Evolutionary conservation across 2,329 filamentous ascomycete species (phyloP), one percentile per base, ranked within the genome.

Genomic region (Scedosporium boydii): DNA sequence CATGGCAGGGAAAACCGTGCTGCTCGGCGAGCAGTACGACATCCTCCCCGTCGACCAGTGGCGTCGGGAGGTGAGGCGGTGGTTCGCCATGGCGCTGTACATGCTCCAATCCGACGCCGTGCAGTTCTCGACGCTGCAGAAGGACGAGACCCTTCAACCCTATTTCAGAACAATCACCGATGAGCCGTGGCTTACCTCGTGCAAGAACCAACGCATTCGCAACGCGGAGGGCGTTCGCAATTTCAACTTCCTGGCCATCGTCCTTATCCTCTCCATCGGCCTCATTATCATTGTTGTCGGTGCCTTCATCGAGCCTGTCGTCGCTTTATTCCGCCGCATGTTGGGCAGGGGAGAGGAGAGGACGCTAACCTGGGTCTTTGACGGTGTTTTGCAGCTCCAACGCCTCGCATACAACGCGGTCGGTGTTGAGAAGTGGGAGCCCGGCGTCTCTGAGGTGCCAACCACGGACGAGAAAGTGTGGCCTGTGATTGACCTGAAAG

Each of bases 211-310:
- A 18, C 60, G 60, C 1, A 56, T 61, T 18, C 60, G 60, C 51
- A 61, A 61, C 60, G 51, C 26, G 4, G 34, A 56, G 6, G 60
- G 59, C 21, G 60, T 61, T 4, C 60, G 60, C 26, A 61, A 61
- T 29, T 61, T 61, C 60, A 61, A 61, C 60, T 61, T 61, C 60
- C 60, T 61, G n/a, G 60, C 60, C 60, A 57, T 61, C 18, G 60
- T 61, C n/a, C 60, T 61, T 16, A 61, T 61, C 48, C 14, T 55
- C 1, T 61, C 60, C 29, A 41, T 61, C 12, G 60, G 60, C 48
- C 38, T 56, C 34, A 34, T 61, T 12, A n/a, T 61, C 27, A 61
- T 61, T 16, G 14, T 38, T 29, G 16, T 61, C 34, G 60, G 46
- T 48, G 48, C 46, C 34, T 61, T 61, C 60, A 29, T 61, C 48